A percentile compares a stretch with the other conserved stretches of the same genome.
Evolutionary conservation across 169 alveolate species (phyloP).

Genomic region (Ichthyophthirius multifiliis): DNA sequence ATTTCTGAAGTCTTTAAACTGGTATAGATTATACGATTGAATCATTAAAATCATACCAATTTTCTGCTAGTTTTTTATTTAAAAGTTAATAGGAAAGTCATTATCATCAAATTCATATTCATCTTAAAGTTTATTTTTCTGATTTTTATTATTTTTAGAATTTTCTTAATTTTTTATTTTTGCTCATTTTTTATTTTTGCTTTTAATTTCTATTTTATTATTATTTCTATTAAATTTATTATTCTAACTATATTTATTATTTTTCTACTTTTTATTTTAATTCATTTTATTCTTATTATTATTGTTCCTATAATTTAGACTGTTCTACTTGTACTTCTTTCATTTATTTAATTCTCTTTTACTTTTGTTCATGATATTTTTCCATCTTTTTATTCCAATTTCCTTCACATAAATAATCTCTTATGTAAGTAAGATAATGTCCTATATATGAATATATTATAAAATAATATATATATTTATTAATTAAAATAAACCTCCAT

Average conservation of each 20-base stretch:
- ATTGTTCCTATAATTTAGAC: background rate
- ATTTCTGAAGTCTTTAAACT: constrained; percentile 57
- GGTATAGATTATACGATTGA: constrained; percentile 63
- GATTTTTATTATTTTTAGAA: background rate
- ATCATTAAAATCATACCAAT: constrained; percentile 86
- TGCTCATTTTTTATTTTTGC: background rate
- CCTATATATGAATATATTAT: background rate
- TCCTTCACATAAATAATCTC: constrained; percentile 79
- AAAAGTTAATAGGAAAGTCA: constrained; percentile 65
- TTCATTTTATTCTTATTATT: background rate
- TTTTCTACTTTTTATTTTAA: background rate
- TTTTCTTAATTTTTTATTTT: background rate
- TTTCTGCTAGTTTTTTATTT: constrained; percentile 60
- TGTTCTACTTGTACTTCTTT: background rate
- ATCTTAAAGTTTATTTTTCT: background rate
- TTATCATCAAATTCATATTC: constrained; percentile 3
- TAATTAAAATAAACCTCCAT: constrained; percentile 45
- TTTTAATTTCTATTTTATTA: background rate
- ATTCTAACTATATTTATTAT: background rate
- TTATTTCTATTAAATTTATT: background rate
- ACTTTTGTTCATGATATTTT: background rate
- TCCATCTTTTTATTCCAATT: constrained; percentile 6
- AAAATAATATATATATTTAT: background rate
- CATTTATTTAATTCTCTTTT: too few relatives aligned
- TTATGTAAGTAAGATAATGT: constrained; percentile 77